phyloP scores from a whole-genome alignment of 352 stramenopile genomes.

The Phytophthora boehmeriae region DNA sequence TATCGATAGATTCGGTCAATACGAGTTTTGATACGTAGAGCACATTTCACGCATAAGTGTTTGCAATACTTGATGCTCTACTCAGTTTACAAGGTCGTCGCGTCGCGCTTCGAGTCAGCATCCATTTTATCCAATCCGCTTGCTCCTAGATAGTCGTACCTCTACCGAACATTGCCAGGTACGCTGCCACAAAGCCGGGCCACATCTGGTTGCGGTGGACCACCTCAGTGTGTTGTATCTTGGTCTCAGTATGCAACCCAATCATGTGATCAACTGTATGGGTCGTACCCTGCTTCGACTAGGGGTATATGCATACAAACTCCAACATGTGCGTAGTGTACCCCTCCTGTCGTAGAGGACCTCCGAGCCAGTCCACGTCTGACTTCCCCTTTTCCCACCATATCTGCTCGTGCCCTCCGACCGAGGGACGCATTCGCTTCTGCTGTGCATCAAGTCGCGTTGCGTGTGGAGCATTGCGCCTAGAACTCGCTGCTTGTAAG shows the following conservation, averaged over 20 bases:
- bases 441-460: too few species aligned
- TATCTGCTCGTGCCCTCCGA: slow-evolving; percentile 9
- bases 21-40: neutral
- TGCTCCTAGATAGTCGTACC: too few species aligned
- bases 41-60: neutral
- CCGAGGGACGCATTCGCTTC: slow-evolving; percentile 2
- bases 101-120: neutral
- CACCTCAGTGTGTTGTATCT: neutral
- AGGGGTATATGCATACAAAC: neutral
- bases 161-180: too few species aligned
- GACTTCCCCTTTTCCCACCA: slow-evolving; percentile 31
- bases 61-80: too few species aligned
- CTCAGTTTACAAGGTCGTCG: too few species aligned
- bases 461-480: too few species aligned
- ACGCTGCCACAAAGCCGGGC: too few species aligned
- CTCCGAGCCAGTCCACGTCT: slow-evolving; percentile 30
- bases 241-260: neutral
- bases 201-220: neutral
- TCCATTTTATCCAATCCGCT: slow-evolving; percentile 6
- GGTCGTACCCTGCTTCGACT: neutral
- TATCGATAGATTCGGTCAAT: neutral
- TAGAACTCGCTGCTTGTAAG: neutral
- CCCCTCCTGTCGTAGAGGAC: slow-evolving; percentile 5
- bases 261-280: neutral
- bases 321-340: neutral